Evolutionary conservation across 2,329 filamentous ascomycete genomes (phyloP).

Genomic region (Alternaria conjuncta): DNA sequence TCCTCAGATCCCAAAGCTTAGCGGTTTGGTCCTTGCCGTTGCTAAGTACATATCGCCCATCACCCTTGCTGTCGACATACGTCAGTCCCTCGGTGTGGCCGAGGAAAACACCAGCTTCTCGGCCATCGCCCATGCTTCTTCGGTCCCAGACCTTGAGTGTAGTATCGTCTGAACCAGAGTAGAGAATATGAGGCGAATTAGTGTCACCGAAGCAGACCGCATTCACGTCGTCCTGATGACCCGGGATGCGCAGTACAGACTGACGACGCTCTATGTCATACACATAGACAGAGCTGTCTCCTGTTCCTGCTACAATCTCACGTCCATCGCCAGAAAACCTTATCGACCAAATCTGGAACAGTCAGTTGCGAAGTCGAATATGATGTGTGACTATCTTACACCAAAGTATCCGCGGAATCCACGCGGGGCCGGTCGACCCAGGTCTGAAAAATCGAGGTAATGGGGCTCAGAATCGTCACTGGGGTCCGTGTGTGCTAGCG

Average conservation of each 20-base stretch:
- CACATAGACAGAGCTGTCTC: slow-evolving; percentile 78
- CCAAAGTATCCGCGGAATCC: slow-evolving; percentile 48
- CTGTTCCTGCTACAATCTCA: slow-evolving; percentile 89
- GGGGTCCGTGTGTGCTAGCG: slow-evolving; percentile 85
- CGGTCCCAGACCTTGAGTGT: slow-evolving; percentile 97
- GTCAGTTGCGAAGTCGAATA: slow-evolving; percentile 4
- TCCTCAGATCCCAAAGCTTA: slow-evolving; percentile 95
- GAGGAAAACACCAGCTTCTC: slow-evolving; percentile 69
- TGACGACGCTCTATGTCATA: slow-evolving; percentile 87
- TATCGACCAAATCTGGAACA: slow-evolving; percentile 77
- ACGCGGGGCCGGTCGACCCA: slow-evolving; percentile 47
- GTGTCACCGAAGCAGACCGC: slow-evolving; percentile 95
- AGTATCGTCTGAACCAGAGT: slow-evolving; percentile 93
- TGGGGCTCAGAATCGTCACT: slow-evolving; percentile 80
- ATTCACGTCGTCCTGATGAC: slow-evolving; percentile 90
- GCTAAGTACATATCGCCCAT: slow-evolving; percentile 86
- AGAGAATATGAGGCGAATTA: slow-evolving; percentile 88
- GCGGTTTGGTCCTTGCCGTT: slow-evolving; percentile 97
- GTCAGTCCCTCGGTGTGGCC: slow-evolving; percentile 71
- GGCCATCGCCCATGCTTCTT: slow-evolving; percentile 68
- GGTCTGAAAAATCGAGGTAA: slow-evolving; percentile 73
- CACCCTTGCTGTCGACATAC: slow-evolving; percentile 80
- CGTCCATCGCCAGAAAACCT: slow-evolving; percentile 91
- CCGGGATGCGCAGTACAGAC: slow-evolving; percentile 75
- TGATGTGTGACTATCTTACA: slow-evolving; percentile 6